These are phyloP conservation scores for Alternaria gansuensis DNA, from an alignment of 2,329 filamentous ascomycete genomes.

Conservation along the genomic window DNA sequence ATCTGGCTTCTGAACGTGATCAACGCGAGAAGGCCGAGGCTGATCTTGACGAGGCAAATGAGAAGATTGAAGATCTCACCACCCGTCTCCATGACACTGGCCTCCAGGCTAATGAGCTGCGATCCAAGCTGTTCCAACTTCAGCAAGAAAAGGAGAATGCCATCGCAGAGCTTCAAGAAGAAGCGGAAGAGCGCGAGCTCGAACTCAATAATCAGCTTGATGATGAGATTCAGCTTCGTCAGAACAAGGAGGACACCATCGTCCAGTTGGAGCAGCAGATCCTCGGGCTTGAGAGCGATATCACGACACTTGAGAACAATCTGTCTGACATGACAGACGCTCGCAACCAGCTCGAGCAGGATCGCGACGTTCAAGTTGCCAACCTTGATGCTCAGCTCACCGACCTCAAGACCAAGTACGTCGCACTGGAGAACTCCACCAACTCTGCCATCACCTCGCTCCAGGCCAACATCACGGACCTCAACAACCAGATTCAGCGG, in stretches of 20 bases:
- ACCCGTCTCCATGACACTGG: conserved; percentile 54
- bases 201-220: conserved; percentile 52
- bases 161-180: conserved; percentile 52
- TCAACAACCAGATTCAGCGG: conserved; percentile 53
- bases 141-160: conserved; percentile 55
- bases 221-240: conserved; percentile 52
- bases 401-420: conserved; percentile 44
- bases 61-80: conserved; percentile 54
- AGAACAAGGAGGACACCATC: conserved; percentile 50
- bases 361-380: conserved; percentile 47
- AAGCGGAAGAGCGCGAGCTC: conserved; percentile 52
- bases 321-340: conserved; percentile 40
- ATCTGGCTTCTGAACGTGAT: conserved; percentile 53
- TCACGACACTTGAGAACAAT: conserved; percentile 39
- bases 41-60: conserved; percentile 55
- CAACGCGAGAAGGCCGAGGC: conserved; percentile 57
- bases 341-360: conserved; percentile 44
- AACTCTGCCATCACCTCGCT: conserved; percentile 45
- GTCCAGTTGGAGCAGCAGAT: conserved; percentile 48
- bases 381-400: conserved; percentile 50
- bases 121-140: conserved; percentile 58
- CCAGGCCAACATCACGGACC: conserved; percentile 52
- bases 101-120: conserved; percentile 59
- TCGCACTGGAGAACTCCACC: conserved; percentile 44
- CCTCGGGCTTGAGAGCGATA: conserved; percentile 44